Conservation (phyloP, 148 eudicot genomes). For the Polygonum aviculare region DNA sequence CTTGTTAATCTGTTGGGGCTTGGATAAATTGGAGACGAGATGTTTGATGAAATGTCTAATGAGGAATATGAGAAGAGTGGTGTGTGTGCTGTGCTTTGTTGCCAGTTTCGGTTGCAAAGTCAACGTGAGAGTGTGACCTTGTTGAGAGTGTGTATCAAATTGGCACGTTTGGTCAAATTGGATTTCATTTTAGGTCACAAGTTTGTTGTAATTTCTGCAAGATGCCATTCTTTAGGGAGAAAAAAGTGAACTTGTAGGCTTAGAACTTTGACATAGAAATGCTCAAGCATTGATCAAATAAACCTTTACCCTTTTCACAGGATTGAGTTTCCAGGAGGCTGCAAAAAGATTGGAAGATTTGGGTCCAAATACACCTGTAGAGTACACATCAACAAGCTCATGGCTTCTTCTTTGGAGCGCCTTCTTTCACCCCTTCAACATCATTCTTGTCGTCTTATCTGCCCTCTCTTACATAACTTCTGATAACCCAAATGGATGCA, state of each 20-base stretch:
- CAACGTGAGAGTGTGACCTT: not conserved
- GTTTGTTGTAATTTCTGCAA: not conserved
- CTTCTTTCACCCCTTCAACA: slow-evolving; percentile 48
- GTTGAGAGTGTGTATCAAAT: not conserved
- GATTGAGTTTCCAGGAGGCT: slow-evolving; percentile 46
- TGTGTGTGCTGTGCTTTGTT: not conserved
- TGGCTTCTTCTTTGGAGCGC: slow-evolving; percentile 47
- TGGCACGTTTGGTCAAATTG: not conserved
- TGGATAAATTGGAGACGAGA: not conserved
- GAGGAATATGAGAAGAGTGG: not conserved
- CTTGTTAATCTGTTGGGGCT: not conserved
- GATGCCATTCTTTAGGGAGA: not conserved
- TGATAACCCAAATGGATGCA: slow-evolving; percentile 36
- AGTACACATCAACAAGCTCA: slow-evolving; percentile 38
- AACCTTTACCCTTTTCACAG: slow-evolving; percentile 17
- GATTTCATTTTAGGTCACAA: not conserved
- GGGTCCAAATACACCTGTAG: slow-evolving; percentile 42
- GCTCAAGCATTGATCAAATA: not conserved
- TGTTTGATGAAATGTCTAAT: slow-evolving; percentile 21
- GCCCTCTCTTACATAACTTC: slow-evolving; percentile 30
- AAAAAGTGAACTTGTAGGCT: not conserved
- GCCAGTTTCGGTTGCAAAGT: not conserved
- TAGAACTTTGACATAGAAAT: not conserved
- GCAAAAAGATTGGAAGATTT: slow-evolving; percentile 33
- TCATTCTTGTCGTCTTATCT: slow-evolving; percentile 38